These are phyloP conservation scores for Toxoplasma gondii DNA, from an alignment of 169 alveolate species.

Conservation along the genomic window DNA sequence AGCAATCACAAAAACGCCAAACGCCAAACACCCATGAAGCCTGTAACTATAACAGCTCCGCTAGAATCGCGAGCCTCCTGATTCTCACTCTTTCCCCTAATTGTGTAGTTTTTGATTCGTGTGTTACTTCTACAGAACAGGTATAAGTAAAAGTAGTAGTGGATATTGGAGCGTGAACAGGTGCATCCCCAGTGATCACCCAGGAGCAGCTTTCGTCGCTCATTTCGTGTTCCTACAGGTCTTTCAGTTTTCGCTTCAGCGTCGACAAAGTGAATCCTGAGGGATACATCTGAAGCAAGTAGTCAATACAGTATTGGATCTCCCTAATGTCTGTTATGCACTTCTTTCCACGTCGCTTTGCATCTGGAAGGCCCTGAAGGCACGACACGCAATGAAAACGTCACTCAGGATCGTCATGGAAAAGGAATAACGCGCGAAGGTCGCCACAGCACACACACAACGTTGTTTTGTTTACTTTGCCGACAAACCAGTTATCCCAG, in stretches of 20 bases:
- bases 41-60: no score
- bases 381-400: neutral
- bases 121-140: no score
- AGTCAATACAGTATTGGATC: conserved; percentile 59
- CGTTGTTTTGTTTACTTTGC: neutral
- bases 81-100: no score
- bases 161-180: neutral
- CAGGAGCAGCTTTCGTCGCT: neutral
- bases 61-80: no score
- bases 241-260: conserved; percentile 70
- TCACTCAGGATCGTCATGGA: neutral
- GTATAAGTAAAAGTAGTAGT: no score
- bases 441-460: neutral
- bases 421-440: neutral
- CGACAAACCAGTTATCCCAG: no score
- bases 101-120: no score
- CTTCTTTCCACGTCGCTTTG: conserved; percentile 42
- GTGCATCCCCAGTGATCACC: neutral
- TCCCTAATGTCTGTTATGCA: conserved; percentile 70
- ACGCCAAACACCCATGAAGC: no score
- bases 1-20: no score
- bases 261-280: conserved; percentile 75
- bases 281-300: conserved; percentile 65
- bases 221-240: neutral
- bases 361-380: conserved; percentile 42